Base-by-base conservation (phyloP, 2,329 filamentous ascomycete genomes). In the Xylariaceae sp. region DNA sequence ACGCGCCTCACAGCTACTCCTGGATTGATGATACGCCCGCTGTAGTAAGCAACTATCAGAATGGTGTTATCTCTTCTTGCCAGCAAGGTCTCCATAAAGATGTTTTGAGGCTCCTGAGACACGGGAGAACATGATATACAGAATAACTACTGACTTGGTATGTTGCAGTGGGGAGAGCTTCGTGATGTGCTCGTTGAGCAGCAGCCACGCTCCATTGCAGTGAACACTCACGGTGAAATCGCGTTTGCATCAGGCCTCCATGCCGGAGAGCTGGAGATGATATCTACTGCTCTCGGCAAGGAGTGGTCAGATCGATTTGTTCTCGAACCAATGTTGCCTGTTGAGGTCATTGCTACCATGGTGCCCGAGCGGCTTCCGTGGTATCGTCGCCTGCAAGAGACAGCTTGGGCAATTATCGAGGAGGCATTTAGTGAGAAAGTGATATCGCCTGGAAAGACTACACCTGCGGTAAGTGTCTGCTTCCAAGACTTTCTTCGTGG, bases 381-480 rank as follows among this genome's bases (percentile, higher is more conserved):
- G 73, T 78, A 77, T 55, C 58, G 58, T 14, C 66, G 66, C 44
- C 62, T 78, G 61, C 71, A 72, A 68, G 72, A 75, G 61, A 77
- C 75, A n/a, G 70, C 73, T 0, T 78, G 75, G 75, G 73, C 72
- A 1, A 72, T 75, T 51, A 76, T 76, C 47, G 61, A 65, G 30
- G 71, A 74, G 53, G 73, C 64, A 0, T 75, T 77, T 49, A 75
- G 73, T 52, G 68, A 66, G 57, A 58, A 55, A 44, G 67, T 73
- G 5, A 70, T 78, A 44, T 56, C 55, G 15, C 73, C 75, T 1
- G 74, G 71, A 0, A 51, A 55, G 42, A 75, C 74, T 17, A 76
- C 70, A 2, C 71, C 72, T 15, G 55, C 51, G 56, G 62, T 63
- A 49, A 53, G 60, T 58, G 39, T 49, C 44, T 27, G 39, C 4